Percentiles rank a stretch among this genome's conserved stretches.
Conservation (phyloP, 1,139 yeast genomes). For the Lodderomyces elongisporus region DNA sequence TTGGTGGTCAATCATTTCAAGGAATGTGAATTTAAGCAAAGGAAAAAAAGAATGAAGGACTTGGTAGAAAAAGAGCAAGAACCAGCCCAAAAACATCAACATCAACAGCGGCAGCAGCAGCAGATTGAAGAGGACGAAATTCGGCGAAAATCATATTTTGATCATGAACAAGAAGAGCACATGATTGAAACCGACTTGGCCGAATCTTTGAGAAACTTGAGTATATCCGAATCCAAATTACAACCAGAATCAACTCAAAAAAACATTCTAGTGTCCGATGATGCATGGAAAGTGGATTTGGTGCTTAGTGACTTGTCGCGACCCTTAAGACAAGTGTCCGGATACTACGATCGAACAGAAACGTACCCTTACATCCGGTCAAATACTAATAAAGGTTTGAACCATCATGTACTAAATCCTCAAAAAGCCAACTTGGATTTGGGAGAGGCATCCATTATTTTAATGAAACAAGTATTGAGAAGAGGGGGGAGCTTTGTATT, state of each 20-base stretch:
- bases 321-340: conserved; percentile 61
- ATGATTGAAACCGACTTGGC: not conserved
- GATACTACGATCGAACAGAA: conserved; percentile 69
- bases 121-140: conserved; percentile 6
- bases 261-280: too few relatives aligned
- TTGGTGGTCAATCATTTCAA: conserved; percentile 53
- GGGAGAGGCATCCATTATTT: conserved; percentile 84
- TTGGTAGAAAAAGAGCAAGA: not conserved
- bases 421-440: conserved; percentile 47
- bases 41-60: not conserved
- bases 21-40: conserved; percentile 24
- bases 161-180: conserved; percentile 24
- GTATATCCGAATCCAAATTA: not conserved
- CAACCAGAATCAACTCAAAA: not conserved
- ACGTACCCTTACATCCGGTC: conserved; percentile 58
- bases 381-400: conserved; percentile 23
- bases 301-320: conserved; percentile 85
- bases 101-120: too few relatives aligned
- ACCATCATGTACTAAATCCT: conserved; percentile 22
- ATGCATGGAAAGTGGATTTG: conserved; percentile 41
- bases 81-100: too few relatives aligned
- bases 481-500: conserved; percentile 72
- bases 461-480: conserved; percentile 63
- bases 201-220: not conserved
- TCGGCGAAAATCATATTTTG: conserved; percentile 21